These are phyloP conservation scores for Globisporangium sylvaticum DNA, from an alignment of 352 stramenopile species.

Conservation along the genomic window DNA sequence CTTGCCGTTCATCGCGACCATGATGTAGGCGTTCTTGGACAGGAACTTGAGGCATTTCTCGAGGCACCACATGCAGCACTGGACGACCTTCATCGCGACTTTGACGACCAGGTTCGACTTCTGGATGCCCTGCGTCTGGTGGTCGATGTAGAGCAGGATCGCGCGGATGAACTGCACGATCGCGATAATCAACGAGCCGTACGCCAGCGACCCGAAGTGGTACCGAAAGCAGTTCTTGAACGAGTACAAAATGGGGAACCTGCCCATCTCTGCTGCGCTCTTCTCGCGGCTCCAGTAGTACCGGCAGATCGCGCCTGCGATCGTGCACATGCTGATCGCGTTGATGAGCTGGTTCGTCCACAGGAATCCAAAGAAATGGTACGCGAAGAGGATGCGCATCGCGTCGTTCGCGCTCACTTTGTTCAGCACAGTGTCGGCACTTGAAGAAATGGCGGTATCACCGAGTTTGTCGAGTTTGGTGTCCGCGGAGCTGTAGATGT, in stretches of 20 bases:
- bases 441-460: slow-evolving; percentile 15
- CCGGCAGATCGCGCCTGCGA: slow-evolving; percentile 87
- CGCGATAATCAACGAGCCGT: slow-evolving; percentile 95
- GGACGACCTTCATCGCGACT: slow-evolving; percentile 78
- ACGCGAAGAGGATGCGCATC: slow-evolving; percentile 70
- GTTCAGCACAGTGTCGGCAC: slow-evolving; percentile 25
- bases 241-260: slow-evolving; percentile 52
- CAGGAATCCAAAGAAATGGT: slow-evolving; percentile 93
- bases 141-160: slow-evolving; percentile 90
- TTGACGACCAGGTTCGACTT: slow-evolving; percentile 75
- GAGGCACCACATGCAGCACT: slow-evolving; percentile 94
- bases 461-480: slow-evolving; percentile 37
- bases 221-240: slow-evolving; percentile 88
- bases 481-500: slow-evolving; percentile 61
- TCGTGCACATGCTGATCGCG: slow-evolving; percentile 92
- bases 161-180: slow-evolving; percentile 94
- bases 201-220: slow-evolving; percentile 94
- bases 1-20: slow-evolving; percentile 74
- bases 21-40: slow-evolving; percentile 96
- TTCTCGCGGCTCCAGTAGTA: slow-evolving; percentile 93
- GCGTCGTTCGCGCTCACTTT: slow-evolving; percentile 48
- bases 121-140: slow-evolving; percentile 86
- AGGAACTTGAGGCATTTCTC: slow-evolving; percentile 96
- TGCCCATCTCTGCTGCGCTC: slow-evolving; percentile 53
- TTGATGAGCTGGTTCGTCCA: slow-evolving; percentile 97